Percentiles rank a stretch among this genome's conserved stretches.
phyloP scores from a whole-genome alignment of 2,329 filamentous ascomycete genomes.

The Sporothrix curviconia region DNA sequence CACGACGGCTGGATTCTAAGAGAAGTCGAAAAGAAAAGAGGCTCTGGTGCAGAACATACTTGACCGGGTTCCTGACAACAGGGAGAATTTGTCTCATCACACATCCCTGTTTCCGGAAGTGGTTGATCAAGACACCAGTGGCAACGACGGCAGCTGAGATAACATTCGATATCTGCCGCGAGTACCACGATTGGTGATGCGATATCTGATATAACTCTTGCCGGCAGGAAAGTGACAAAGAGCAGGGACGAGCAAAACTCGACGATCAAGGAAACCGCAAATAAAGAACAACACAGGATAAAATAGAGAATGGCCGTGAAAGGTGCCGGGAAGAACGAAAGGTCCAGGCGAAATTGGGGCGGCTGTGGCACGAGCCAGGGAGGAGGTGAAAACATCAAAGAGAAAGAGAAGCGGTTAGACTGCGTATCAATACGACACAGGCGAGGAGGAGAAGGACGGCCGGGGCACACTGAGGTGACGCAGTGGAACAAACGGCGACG shows the following conservation, averaged over 20 bases:
- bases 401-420: not conserved
- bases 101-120: conserved; percentile 16
- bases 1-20: too few species aligned
- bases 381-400: not conserved
- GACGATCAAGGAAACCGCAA: too few species aligned
- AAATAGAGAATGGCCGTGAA: not conserved
- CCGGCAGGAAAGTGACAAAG: too few species aligned
- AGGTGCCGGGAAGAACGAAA: not conserved
- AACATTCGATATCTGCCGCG: too few species aligned
- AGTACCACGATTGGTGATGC: too few species aligned
- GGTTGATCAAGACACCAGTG: too few species aligned
- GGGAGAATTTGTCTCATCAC: conserved; percentile 3
- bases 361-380: conserved; percentile 2
- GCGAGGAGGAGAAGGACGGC: conserved; percentile 2
- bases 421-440: conserved; percentile 6
- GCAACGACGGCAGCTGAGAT: too few species aligned
- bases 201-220: too few species aligned
- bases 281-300: too few species aligned
- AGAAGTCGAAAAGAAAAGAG: not conserved
- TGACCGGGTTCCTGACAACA: conserved; percentile 5
- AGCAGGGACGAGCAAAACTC: too few species aligned
- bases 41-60: conserved; percentile 10
- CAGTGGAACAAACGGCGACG: conserved; percentile 5
- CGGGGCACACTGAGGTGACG: not conserved
- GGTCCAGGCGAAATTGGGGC: not conserved